Evolutionary conservation across 179 eudicot genomes (phyloP).

Genomic region (Sideroxylon spinosum): DNA sequence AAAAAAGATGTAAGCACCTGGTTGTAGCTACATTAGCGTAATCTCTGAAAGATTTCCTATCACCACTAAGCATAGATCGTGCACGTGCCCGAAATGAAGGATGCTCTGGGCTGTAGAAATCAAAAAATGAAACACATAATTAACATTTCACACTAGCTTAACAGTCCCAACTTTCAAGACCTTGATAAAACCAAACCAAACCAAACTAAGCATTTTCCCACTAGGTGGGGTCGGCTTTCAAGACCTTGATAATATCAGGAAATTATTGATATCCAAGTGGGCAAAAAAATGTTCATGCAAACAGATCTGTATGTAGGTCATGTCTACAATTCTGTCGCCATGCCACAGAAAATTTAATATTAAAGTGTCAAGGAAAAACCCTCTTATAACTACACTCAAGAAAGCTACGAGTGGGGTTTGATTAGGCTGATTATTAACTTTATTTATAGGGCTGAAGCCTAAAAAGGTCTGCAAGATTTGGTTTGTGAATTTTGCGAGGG

Average conservation of each 20-base stretch:
- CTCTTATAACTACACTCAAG: not conserved
- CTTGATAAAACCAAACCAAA: no score
- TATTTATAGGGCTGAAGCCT: not conserved
- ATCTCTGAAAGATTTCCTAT: slow-evolving; percentile 63
- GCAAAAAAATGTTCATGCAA: not conserved
- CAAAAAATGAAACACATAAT: not conserved
- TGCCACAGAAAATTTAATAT: not conserved
- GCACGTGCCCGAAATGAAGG: slow-evolving; percentile 79
- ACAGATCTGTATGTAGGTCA: not conserved
- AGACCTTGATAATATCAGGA: not conserved
- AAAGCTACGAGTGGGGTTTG: not conserved
- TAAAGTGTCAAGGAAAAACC: not conserved
- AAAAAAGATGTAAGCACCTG: slow-evolving; percentile 43
- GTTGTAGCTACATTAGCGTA: slow-evolving; percentile 62
- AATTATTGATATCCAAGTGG: not conserved
- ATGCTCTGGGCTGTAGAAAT: slow-evolving; percentile 83
- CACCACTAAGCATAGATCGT: slow-evolving; percentile 92
- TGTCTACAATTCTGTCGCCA: not conserved
- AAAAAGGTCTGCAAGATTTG: no score
- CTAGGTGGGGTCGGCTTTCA: no score
- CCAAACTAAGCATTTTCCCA: no score
- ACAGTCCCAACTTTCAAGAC: not conserved
- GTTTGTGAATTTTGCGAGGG: not conserved
- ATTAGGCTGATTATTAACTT: not conserved
- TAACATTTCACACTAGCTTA: not conserved